A percentile compares a stretch with the other conserved stretches of the same genome.
Evolutionary conservation across 345 rosid species (phyloP).

Genomic region (Aquilaria sinensis): DNA sequence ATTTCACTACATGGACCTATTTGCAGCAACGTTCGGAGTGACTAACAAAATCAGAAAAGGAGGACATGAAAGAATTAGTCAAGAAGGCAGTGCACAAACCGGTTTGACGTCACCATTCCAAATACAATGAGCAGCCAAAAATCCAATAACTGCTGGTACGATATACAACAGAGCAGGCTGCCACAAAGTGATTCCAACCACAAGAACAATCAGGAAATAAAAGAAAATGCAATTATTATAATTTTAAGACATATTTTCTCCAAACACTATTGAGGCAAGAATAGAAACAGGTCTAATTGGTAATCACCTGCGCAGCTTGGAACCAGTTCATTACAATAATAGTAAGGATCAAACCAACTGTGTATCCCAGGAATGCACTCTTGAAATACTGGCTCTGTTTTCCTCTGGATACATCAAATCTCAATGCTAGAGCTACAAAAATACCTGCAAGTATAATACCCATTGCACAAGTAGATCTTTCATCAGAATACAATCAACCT

Average conservation of each 20-base stretch:
- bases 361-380: constrained; percentile 90
- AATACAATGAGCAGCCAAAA: constrained; percentile 80
- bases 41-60: not conserved
- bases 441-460: constrained; percentile 45
- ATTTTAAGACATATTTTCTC: not conserved
- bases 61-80: too few relatives aligned
- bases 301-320: constrained; percentile 92
- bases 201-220: not conserved
- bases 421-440: constrained; percentile 89
- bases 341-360: constrained; percentile 71
- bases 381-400: constrained; percentile 80
- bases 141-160: constrained; percentile 90
- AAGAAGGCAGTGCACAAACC: constrained; percentile 36
- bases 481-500: not conserved
- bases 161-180: constrained; percentile 99
- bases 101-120: constrained; percentile 95
- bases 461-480: not conserved
- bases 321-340: constrained; percentile 99
- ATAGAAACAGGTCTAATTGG: not conserved
- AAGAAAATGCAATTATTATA: not conserved
- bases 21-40: not conserved
- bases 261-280: not conserved
- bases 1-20: not conserved
- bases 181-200: not conserved
- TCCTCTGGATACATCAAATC: constrained; percentile 94